A percentile compares a stretch with the other conserved stretches of the same genome.
phyloP scores from a whole-genome alignment of 129 eudicot genomes.

The Ambrosia trifida region DNA sequence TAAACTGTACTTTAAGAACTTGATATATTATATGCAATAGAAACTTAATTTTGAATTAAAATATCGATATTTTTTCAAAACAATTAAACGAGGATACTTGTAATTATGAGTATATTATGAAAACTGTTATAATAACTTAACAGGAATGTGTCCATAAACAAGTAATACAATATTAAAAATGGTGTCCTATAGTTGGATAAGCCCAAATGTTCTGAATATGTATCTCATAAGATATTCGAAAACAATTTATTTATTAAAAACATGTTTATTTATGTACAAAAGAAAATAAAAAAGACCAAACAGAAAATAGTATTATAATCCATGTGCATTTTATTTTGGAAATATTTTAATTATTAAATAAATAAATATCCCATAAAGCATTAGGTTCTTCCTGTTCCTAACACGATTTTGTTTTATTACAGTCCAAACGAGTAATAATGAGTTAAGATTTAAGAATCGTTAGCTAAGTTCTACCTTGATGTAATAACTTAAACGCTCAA shows the following conservation, averaged over 20 bases:
- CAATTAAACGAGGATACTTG: no score
- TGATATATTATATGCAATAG: not conserved
- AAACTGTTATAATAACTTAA: not conserved
- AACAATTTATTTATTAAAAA: not conserved
- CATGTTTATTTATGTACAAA: not conserved
- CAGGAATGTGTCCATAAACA: not conserved
- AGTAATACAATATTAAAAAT: not conserved
- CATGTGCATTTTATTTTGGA: not conserved
- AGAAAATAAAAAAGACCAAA: not conserved
- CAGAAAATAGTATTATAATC: not conserved
- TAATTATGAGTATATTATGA: not conserved
- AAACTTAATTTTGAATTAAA: no score
- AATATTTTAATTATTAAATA: not conserved
- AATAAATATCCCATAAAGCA: not conserved
- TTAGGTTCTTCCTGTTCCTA: not conserved
- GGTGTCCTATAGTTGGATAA: slow-evolving; percentile 4
- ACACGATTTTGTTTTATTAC: not conserved
- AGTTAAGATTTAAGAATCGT: not conserved
- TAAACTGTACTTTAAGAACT: not conserved
- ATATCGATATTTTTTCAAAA: not conserved
- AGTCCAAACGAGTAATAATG: not conserved
- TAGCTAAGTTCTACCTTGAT: not conserved
- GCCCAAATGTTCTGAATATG: slow-evolving; percentile 7
- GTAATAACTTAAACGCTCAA: not conserved
- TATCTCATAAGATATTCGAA: slow-evolving; percentile 5